Evolutionary conservation across 805 yeast genomes (phyloP).

Genomic region (Babjeviella inositovora): DNA sequence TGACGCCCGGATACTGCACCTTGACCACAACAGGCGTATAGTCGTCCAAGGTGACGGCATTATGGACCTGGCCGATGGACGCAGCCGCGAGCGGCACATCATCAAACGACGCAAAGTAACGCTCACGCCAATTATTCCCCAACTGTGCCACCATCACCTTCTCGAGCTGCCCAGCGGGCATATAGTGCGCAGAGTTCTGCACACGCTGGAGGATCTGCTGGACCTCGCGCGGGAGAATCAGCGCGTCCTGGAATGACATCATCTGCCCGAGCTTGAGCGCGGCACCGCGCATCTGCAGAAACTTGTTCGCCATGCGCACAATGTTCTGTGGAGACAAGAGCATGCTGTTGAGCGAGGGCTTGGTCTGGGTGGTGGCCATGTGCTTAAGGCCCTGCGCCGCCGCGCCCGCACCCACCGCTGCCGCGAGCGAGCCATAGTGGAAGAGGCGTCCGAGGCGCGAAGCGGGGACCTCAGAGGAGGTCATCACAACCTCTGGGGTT

Average conservation of each 20-base stretch:
- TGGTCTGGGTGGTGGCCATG: conserved; percentile 34
- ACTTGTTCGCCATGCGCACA: conserved; percentile 74
- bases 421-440: conserved; percentile 87
- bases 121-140: conserved; percentile 64
- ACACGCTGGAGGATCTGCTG: conserved; percentile 70
- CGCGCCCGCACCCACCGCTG: conserved; percentile 78
- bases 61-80: conserved; percentile 93
- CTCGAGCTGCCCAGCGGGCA: conserved; percentile 87
- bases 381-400: conserved; percentile 65
- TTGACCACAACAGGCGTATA: conserved; percentile 73
- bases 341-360: conserved; percentile 33
- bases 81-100: conserved; percentile 94
- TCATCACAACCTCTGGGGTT: conserved; percentile 25
- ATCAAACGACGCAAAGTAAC: conserved; percentile 56
- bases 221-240: conserved; percentile 71
- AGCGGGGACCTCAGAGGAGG: conserved; percentile 67
- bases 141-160: conserved; percentile 56
- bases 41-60: conserved; percentile 51
- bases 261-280: conserved; percentile 95
- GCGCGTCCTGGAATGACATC: conserved; percentile 85
- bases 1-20: conserved; percentile 96
- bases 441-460: conserved; percentile 78
- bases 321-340: conserved; percentile 71
- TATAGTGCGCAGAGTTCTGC: conserved; percentile 89
- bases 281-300: conserved; percentile 96